Evolutionary conservation across 768 basidiomycete genomes (phyloP).

Genomic region (Podaxis sp.): DNA sequence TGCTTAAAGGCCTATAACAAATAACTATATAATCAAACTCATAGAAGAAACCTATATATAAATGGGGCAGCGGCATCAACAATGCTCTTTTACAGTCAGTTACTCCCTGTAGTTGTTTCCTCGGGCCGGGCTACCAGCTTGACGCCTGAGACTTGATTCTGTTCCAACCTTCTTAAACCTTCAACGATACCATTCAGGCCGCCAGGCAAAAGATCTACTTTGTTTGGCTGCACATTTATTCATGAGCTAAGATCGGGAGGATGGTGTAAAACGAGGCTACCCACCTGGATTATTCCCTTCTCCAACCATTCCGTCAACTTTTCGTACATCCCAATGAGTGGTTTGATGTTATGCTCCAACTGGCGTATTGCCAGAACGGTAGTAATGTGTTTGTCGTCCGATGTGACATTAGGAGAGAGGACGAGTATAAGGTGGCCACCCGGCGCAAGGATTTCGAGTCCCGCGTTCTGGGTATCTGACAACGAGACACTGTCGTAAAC

Average conservation of each 20-base stretch:
- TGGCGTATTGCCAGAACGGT: slow-evolving; percentile 9
- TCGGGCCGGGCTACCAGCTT: slow-evolving; percentile 35
- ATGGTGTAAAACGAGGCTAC: not conserved
- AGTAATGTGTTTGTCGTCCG: slow-evolving; percentile 12
- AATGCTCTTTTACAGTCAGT: not conserved
- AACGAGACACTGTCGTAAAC: slow-evolving; percentile 24
- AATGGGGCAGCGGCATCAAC: not conserved
- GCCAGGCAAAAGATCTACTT: slow-evolving; percentile 33
- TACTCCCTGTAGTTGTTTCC: slow-evolving; percentile 12
- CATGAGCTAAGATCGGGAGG: not conserved
- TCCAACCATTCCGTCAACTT: slow-evolving; percentile 14
- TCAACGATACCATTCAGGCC: slow-evolving; percentile 39
- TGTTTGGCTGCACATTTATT: slow-evolving; percentile 32
- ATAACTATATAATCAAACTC: too few relatives aligned
- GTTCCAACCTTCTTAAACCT: slow-evolving; percentile 36
- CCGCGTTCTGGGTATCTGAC: slow-evolving; percentile 19
- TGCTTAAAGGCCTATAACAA: not conserved
- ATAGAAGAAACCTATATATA: too few relatives aligned
- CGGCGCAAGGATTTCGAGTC: slow-evolving; percentile 24
- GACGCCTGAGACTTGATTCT: slow-evolving; percentile 34
- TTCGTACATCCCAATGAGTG: slow-evolving; percentile 14
- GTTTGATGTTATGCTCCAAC: slow-evolving; percentile 14
- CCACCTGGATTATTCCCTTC: slow-evolving; percentile 18
- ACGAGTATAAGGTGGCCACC: slow-evolving; percentile 31
- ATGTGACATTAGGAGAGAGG: slow-evolving; percentile 23